These are phyloP conservation scores for Cryptosporidium baileyi DNA, from an alignment of 169 alveolate genomes.

Conservation along the genomic window DNA sequence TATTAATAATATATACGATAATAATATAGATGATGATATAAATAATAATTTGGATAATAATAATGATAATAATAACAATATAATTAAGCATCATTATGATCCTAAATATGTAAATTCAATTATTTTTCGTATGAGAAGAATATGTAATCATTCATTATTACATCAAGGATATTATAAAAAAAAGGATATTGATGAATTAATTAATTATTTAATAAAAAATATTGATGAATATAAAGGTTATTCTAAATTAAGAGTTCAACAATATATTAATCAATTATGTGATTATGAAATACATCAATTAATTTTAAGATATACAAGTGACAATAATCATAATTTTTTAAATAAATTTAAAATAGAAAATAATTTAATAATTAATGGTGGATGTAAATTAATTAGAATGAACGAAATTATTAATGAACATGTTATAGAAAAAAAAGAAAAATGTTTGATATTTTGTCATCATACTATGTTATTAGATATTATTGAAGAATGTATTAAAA, in stretches of 20 bases:
- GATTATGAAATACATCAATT: slow-evolving; percentile 82
- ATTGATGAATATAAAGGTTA: slow-evolving; percentile 79
- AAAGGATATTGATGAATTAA: slow-evolving; percentile 76
- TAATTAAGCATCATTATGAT: slow-evolving; percentile 52
- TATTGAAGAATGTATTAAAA: slow-evolving; percentile 83
- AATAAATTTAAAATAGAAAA: not conserved
- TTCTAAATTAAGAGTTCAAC: slow-evolving; percentile 77
- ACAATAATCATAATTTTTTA: slow-evolving; percentile 68
- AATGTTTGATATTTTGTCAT: slow-evolving; percentile 91
- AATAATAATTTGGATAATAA: not conserved
- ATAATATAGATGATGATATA: not conserved
- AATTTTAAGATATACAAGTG: slow-evolving; percentile 70
- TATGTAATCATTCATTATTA: slow-evolving; percentile 89
- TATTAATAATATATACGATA: not conserved
- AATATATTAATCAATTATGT: slow-evolving; percentile 75
- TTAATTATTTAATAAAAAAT: slow-evolving; percentile 74
- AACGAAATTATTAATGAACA: slow-evolving; percentile 2
- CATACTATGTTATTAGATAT: slow-evolving; percentile 89
- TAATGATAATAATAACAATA: not conserved
- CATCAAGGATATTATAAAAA: slow-evolving; percentile 81
- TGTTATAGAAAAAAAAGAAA: slow-evolving; percentile 74
- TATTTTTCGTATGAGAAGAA: slow-evolving; percentile 84
- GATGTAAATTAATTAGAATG: slow-evolving; percentile 49
- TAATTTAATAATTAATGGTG: slow-evolving; percentile 17
- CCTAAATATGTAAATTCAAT: slow-evolving; percentile 81